Base-by-base conservation (phyloP, 768 basidiomycete genomes). In the Panaeolus papilionaceus region DNA sequence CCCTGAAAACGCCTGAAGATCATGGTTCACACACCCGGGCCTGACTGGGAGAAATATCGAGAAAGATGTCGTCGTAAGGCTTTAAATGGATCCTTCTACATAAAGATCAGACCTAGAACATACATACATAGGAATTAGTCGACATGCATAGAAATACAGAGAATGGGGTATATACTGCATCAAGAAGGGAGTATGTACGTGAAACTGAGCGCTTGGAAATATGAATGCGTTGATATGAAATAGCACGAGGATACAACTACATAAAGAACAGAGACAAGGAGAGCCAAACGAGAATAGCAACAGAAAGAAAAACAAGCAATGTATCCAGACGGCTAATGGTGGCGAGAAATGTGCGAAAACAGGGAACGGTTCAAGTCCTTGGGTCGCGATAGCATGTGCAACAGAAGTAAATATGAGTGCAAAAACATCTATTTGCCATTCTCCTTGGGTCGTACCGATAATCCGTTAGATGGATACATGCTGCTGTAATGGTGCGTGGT, bases 381-480 rank as follows among this genome's bases (percentile, higher is more conserved):
- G 45, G 12, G 51, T 38, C 45, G 47, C 44, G 38, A 64, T 51
- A 45, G 28, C 28, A 38, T 28, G 49, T 64, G 38, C 16, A 42
- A 49, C 20, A 16, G 45, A 47, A 28, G 63, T 47, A 37, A 11
- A 64, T n/a, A 28, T 16, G 23, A 18, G 39, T 18, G 2, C 47
- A 18, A 28, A 61, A 28, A 28, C 62, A 28, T 58, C 64, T 62
- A 75, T 65, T 76, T 73, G 26, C 75, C 75, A 64, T 73, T 74
- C 64, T 76, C 75, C 54, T 73, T 71, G n/a, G 72, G 70, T 49
- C 73, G 62, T 51, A 70, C 54, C 26, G 61, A 54, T 28, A 72
- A 71, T 33, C 76, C 76, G 61, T 74, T 74, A 16, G 75, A 67
- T 3, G 70, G 51, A 64, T 74, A 75, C 69, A 75, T 58, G 49